Evolutionary conservation across 176 grass and related monocot species (phyloP), one percentile per base, ranked within the genome.

Genomic region (Phoenix roebelenii): DNA sequence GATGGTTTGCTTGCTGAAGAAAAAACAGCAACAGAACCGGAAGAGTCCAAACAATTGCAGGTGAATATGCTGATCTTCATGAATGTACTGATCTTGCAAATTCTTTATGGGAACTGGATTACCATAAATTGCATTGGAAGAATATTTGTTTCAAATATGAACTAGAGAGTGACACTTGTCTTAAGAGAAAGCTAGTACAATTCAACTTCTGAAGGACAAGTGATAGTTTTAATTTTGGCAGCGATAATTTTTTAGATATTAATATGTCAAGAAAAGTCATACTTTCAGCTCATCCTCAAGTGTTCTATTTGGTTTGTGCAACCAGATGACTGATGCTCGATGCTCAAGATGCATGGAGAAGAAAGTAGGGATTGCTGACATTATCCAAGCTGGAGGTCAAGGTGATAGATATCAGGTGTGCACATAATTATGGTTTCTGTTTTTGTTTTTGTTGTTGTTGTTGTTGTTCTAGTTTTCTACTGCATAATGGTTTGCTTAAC

Each of bases 321-420:
- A 74, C 58, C 80, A 97, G 93, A 97, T 91, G 93, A 97, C 87
- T 18, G 93, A 88, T 51, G 71, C 69, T 54, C 79, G 93, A 67
- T 97, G 93, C 66, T 62, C 57, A 57, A 76, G 72, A 82, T 97
- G 93, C 60, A 23, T 59, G 9, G 84, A 97, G 73, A 97, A 88
- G 74, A 85, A 82, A 67, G 87, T 97, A 35, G 81, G 76, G 19
- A 82, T 97, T 68, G 79, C 70, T 53, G 70, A 85, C 59, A 91
- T 91, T 60, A 97, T 97, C 71, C 82, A 79, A 70, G 84, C 83
- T 19, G 76, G 77, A 16, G 72, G 84, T 39, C 93, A 85, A 73
- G 87, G 81, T 49, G 87, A 97, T 78, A 83, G 93, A 24, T 97
- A 97, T 77, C 87, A 91, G 87, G 93, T 97, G 58, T 19, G 60